Base-by-base conservation (phyloP, 2,329 filamentous ascomycete species). In the Colletotrichum paranaense region DNA sequence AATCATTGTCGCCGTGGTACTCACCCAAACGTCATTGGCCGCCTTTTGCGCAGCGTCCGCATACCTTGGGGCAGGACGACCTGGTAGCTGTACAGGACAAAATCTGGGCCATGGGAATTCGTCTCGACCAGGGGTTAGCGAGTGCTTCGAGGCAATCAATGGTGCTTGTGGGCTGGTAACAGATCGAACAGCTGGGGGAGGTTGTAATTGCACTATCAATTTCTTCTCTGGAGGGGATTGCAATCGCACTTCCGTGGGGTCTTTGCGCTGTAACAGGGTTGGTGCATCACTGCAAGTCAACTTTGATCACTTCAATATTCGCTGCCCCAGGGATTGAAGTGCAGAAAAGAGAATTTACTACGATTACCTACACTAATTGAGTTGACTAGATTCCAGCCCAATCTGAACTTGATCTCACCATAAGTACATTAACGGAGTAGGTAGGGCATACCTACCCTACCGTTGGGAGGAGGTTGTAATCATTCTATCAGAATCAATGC, bases 251-350 rank as follows among this genome's bases (percentile, higher is more conserved):
- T 56, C 62, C 35, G 62, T 66, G 6, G 71, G 67, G 22, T 46
- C 32, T 14, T 30, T 73, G 32, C 49, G 49, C 12, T 73, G 71
- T 16, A 63, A 57, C 14, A 38, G 53, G 7, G 62, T 66, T 1
- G 67, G 71, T 7, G 62, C 60, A 2, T 58, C 62, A n/a, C 38
- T 26, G 16, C 67, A 71, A 60, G 62, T 73, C n/a, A 62, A 73
- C 46, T 73, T 71, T 38, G 67, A 73, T 5, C 71, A 73, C 38
- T 73, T 71, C 19, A 57, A 73, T n/a, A 71, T 73, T 14, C 46
- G 56, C 4, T 58, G 56, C 30, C 26, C 42, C 3, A 4, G 8
- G n/a, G 42, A 49, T 22, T n/a, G 42, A 42, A 42, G 5, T 42
- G 38, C 16, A 49, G 42, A 35, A 35, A 42, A 42, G 38, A 16